Conservation (phyloP, 2,329 filamentous ascomycete genomes). For the Paraphoma sp. region DNA sequence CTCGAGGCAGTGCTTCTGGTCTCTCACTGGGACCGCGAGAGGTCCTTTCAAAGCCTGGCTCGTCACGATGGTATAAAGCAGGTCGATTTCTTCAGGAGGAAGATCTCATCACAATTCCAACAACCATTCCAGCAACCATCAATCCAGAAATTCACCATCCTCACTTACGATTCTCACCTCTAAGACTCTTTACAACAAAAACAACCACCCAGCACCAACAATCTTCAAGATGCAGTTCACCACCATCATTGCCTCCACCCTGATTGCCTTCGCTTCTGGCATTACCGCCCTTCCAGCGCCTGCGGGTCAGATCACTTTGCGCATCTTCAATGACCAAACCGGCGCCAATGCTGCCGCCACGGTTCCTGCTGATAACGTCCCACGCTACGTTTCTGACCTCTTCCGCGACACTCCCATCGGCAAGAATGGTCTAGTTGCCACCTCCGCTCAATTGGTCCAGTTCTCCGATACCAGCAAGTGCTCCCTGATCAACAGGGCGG, state of each 20-base stretch:
- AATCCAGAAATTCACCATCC: neutral
- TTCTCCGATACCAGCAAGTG: constrained; percentile 19
- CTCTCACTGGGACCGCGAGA: neutral
- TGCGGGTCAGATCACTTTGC: constrained; percentile 10
- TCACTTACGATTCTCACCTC: neutral
- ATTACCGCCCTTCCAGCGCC: constrained; percentile 7
- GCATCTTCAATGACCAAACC: constrained; percentile 14
- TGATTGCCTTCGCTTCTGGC: constrained; percentile 12
- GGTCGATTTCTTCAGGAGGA: neutral
- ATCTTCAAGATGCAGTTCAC: constrained; percentile 21
- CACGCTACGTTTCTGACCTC: constrained; percentile 4
- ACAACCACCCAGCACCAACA: neutral
- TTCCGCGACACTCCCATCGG: constrained; percentile 14
- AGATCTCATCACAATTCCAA: constrained; percentile 1
- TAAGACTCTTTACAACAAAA: neutral
- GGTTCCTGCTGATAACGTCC: constrained; percentile 7
- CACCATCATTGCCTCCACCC: constrained; percentile 11
- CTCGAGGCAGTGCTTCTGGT: constrained; percentile 1
- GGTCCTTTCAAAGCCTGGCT: neutral
- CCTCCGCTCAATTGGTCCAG: constrained; percentile 16
- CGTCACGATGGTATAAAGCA: constrained; percentile 3
- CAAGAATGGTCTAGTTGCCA: constrained; percentile 11
- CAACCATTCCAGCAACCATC: constrained; percentile 6
- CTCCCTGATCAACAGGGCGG: constrained; percentile 6
- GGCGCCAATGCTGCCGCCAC: constrained; percentile 12